These are phyloP conservation scores for Cyclotella atomus DNA, from an alignment of 108 stramenopile genomes.

Conservation along the genomic window DNA sequence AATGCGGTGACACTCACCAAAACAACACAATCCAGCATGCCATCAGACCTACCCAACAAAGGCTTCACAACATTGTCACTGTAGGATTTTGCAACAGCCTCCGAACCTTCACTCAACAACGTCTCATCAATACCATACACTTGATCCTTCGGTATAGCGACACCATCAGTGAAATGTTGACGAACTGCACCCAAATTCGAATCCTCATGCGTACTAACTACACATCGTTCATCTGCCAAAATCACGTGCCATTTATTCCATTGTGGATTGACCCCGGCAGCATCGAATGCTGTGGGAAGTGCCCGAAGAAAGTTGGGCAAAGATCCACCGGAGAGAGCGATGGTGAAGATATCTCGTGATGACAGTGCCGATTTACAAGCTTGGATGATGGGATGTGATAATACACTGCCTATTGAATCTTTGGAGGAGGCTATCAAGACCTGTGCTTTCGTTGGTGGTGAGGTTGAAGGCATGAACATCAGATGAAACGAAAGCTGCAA, in stretches of 20 bases:
- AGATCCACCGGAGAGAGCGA: slow-evolving; percentile 88
- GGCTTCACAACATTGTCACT: slow-evolving; percentile 42
- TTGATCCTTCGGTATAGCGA: slow-evolving; percentile 62
- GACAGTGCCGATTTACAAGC: slow-evolving; percentile 31
- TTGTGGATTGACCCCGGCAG: slow-evolving; percentile 52
- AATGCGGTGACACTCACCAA: slow-evolving; percentile 38
- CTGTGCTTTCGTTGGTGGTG: too few relatives aligned
- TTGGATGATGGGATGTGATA: slow-evolving; percentile 33
- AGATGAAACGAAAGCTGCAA: too few relatives aligned
- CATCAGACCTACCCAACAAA: slow-evolving; percentile 35
- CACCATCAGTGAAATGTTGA: slow-evolving; percentile 43
- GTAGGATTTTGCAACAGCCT: slow-evolving; percentile 67
- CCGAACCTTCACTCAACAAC: slow-evolving; percentile 40
- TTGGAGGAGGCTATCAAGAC: slow-evolving; percentile 22
- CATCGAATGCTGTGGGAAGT: slow-evolving; percentile 52
- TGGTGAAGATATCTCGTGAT: slow-evolving; percentile 23
- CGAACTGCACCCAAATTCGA: slow-evolving; percentile 78
- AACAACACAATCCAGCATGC: slow-evolving; percentile 86
- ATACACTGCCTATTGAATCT: slow-evolving; percentile 15
- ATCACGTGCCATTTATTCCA: slow-evolving; percentile 84
- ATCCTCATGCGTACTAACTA: slow-evolving; percentile 74
- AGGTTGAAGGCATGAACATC: too few relatives aligned
- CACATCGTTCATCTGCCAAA: slow-evolving; percentile 96
- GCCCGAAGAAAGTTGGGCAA: slow-evolving; percentile 72
- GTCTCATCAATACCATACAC: slow-evolving; percentile 76